Evolutionary conservation across 768 basidiomycete species (phyloP), one percentile per base, ranked within the genome.

Genomic region (Hemileccinum rubropunctum): DNA sequence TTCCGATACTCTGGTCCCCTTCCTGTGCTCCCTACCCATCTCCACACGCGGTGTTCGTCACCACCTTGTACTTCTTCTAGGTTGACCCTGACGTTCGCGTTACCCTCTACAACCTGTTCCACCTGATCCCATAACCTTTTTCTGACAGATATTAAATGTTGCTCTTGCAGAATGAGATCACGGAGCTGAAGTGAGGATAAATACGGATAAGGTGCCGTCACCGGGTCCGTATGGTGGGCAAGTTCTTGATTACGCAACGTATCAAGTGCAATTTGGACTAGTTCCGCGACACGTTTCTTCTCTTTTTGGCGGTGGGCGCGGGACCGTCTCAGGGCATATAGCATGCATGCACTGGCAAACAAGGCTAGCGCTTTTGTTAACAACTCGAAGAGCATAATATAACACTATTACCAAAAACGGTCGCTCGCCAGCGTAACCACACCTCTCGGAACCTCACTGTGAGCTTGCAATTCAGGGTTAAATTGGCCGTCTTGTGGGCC

Each of bases 1-100:
- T 70, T 69, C 64, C 67, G 63, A 49, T 54, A 53, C 43, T 67
- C 64, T 54, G 63, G 62, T 34, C 62, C 69, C 57, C 62, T 61
- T 47, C 71, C 62, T 28, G 63, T 50, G 48, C 70, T 70, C n/a
- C 92, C 92, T 27, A 91, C 81, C 93, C 93, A 95, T 50, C 86
- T 73, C 93, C 93, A 95, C 48, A 92, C 92, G 56, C 90, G 81
- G 70, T 84, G 77, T 71, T 92, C 91, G 68, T 95, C 91, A 11
- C 93, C 92, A 57, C 86, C 86, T 52, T 76, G 76, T 41, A 89
- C 79, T 67, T 95, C 93, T 68, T 89, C 88, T 45, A 91, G 72
- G 64, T 87, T 88, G 27, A 82, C 84, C 53, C 90, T 80, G 37
- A 97, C 89, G 68, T 97, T 97, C 27, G 90, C 81, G 71, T 97